Evolutionary conservation across 2,329 filamentous ascomycete genomes (phyloP), one percentile per base, ranked within the genome.

Genomic region (Aspergillus melleus): DNA sequence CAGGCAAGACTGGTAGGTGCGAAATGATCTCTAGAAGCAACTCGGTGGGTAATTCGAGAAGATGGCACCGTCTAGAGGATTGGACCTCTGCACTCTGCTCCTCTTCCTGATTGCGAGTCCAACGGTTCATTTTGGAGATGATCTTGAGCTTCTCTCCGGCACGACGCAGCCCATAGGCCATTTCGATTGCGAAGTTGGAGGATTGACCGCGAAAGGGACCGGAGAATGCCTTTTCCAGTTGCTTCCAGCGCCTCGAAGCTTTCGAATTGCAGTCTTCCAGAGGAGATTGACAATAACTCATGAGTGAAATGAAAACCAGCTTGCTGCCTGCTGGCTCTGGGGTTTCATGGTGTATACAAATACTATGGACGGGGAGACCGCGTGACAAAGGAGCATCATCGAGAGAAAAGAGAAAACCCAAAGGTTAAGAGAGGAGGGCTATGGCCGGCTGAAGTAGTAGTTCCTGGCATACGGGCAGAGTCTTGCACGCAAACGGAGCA

Each of bases 1-100:
- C 71, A 44, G 75, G 72, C 9, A 77, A 56, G 14, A 71, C 64
- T 11, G 70, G 66, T 39, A 77, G 61, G 57, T 77, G 69, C 9
- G 74, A 76, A 19, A 69, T 64, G 52, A 77, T 76, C 58, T 76
- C 72, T 20, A 75, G 62, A 14, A 77, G 61, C 50, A 77, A 55
- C 62, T 77, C 75, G 9, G 74, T 76, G 24, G 75, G 75, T 19
- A 77, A 63, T 61, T 76, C 74, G 51, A 76, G 67, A 2, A 77
- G 67, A 60, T 70, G 66, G 59, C 72, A 75, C 53, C 70, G 70
- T 14, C 59, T 54, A 1, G 55, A 14, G 20, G 64, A 59, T 22
- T 59, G 58, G 12, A 63, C 64, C 49, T 64, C 60, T 61, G 49
- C 36, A 36, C 52, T 49, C 54, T 68, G 57, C 54, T 58, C 49